phyloP scores from a whole-genome alignment of 768 basidiomycete genomes.

The Trametes villosa region DNA sequence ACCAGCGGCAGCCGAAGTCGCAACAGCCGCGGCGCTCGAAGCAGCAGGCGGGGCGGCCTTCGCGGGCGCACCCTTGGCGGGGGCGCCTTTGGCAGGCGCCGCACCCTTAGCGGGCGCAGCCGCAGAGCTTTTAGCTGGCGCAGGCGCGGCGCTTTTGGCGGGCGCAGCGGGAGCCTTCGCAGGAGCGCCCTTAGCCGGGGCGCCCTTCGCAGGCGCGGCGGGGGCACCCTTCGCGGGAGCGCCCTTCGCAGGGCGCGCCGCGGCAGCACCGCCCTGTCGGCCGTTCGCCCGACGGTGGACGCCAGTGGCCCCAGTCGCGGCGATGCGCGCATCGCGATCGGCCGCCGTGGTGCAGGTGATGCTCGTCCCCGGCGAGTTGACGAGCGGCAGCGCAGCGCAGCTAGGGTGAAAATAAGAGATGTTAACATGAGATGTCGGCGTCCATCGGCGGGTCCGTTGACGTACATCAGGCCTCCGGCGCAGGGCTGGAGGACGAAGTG shows the following conservation, averaged over 20 bases:
- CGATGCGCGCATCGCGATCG: slow-evolving; percentile 52
- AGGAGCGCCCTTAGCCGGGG: neutral
- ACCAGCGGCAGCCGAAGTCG: neutral
- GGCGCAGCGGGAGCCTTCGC: neutral
- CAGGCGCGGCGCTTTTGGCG: neutral
- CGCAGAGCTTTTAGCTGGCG: neutral
- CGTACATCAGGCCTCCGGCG: slow-evolving; percentile 18
- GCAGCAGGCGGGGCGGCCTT: neutral
- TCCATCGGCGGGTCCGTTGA: neutral
- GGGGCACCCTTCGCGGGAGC: neutral
- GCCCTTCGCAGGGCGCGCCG: neutral
- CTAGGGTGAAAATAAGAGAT: neutral
- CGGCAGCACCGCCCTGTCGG: neutral
- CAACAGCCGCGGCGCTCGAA: neutral
- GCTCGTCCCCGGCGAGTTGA: slow-evolving; percentile 50
- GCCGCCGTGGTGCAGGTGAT: slow-evolving; percentile 54
- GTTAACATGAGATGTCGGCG: neutral
- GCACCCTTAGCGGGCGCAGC: neutral
- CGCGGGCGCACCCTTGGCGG: neutral
- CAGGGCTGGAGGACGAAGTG: slow-evolving; percentile 34
- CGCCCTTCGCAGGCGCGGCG: neutral
- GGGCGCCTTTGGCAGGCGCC: neutral
- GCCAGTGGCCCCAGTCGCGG: slow-evolving; percentile 34
- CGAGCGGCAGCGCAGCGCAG: slow-evolving; percentile 46
- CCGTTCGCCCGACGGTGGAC: neutral